A percentile compares a stretch with the other conserved stretches of the same genome.
phyloP scores from a whole-genome alignment of 1,139 yeast genomes.

The Hyphopichia pseudoburtonii region DNA sequence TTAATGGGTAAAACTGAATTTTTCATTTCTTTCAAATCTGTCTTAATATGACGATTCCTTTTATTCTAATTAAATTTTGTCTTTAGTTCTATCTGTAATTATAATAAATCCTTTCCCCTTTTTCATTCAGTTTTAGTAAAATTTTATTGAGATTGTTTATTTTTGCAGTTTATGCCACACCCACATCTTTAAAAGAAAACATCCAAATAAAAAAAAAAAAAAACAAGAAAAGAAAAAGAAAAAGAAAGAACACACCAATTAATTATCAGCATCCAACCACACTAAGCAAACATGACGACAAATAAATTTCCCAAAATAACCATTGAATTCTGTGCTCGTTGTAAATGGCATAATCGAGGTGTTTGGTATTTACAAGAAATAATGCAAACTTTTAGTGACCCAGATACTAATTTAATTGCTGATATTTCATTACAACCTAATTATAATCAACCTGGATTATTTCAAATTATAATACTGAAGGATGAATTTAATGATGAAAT shows the following conservation, averaged over 20 bases:
- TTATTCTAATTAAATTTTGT: no score
- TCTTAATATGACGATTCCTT: background rate
- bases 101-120: no score
- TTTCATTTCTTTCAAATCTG: background rate
- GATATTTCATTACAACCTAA: conserved; percentile 43
- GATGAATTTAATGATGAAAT: conserved; percentile 14
- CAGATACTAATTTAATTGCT: conserved; percentile 20
- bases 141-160: no score
- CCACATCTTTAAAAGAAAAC: no score
- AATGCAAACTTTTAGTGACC: conserved; percentile 42
- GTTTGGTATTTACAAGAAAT: conserved; percentile 48
- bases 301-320: conserved; percentile 28
- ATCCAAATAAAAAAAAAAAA: no score
- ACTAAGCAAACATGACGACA: background rate
- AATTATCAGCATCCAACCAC: no score
- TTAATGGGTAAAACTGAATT: no score
- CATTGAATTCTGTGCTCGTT: conserved; percentile 43
- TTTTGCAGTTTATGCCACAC: no score
- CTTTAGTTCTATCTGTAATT: no score
- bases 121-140: no score
- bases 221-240: no score
- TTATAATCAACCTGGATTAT: conserved; percentile 39
- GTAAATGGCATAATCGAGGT: conserved; percentile 52
- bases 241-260: no score
- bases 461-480: conserved; percentile 25